phyloP scores from a whole-genome alignment of 305 asterid genomes.

The Plantago coronopus region DNA sequence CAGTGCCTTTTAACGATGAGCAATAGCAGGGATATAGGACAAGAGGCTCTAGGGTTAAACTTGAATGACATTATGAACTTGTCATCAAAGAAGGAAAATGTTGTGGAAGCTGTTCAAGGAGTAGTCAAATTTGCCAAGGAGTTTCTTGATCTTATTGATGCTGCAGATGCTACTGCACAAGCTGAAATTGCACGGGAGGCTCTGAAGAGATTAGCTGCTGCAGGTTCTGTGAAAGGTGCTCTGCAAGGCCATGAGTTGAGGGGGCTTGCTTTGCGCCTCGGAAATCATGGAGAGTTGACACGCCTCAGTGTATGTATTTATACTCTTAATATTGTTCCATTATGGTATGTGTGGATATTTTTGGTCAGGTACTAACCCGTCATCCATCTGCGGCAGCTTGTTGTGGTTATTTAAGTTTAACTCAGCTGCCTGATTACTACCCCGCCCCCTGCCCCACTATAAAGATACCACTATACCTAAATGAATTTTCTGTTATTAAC shows the following conservation, averaged over 20 bases:
- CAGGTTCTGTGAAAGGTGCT: conserved; percentile 96
- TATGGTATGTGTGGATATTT: not conserved
- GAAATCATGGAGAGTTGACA: conserved; percentile 94
- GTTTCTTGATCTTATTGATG: conserved; percentile 84
- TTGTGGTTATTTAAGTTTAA: no score
- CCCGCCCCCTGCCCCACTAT: no score
- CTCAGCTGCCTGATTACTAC: no score
- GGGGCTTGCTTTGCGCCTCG: conserved; percentile 91
- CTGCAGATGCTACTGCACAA: conserved; percentile 99
- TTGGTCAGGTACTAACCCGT: not conserved
- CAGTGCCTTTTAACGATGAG: conserved; percentile 95
- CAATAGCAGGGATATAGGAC: conserved; percentile 93
- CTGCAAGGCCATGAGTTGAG: conserved; percentile 74
- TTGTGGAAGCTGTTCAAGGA: conserved; percentile 94
- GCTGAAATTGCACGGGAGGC: conserved; percentile 95
- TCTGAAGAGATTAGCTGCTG: conserved; percentile 92
- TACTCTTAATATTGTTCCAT: conserved; percentile 7
- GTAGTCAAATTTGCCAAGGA: conserved; percentile 85
- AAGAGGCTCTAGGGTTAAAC: conserved; percentile 78
- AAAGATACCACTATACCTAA: no score
- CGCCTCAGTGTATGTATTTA: conserved; percentile 71
- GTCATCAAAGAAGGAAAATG: conserved; percentile 74
- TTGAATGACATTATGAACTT: conserved; percentile 83
- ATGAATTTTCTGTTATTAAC: no score
- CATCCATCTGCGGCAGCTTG: no score